Conservation (phyloP, 208 protist genomes). For the Acanthamoeba castellanii region DNA sequence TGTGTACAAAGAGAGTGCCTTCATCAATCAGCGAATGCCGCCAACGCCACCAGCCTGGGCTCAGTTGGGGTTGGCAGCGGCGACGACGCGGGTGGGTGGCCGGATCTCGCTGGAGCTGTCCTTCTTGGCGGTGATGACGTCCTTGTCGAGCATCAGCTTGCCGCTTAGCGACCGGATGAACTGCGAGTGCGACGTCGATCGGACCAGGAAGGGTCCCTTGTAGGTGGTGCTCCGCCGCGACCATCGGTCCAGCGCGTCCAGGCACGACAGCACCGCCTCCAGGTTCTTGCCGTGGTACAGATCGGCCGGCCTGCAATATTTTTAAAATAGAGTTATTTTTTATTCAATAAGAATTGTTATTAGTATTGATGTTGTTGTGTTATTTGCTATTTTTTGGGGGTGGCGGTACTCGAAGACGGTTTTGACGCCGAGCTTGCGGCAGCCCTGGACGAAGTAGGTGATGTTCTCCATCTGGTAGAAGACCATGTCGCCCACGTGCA, state of each 20-base stretch:
- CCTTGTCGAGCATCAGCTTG: constrained; percentile 9
- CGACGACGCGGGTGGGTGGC: neutral
- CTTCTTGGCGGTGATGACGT: constrained; percentile 13
- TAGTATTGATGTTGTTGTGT: too few relatives aligned
- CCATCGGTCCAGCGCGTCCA: constrained; percentile 39
- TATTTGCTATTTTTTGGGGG: neutral
- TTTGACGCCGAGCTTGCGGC: constrained; percentile 58
- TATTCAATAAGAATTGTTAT: too few relatives aligned
- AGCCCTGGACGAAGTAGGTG: constrained; percentile 12
- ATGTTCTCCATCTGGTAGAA: constrained; percentile 76
- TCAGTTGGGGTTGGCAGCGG: too few relatives aligned
- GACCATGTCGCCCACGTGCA: constrained; percentile 22
- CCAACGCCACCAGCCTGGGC: too few relatives aligned
- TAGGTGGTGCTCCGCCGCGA: neutral
- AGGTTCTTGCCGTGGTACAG: constrained; percentile 42
- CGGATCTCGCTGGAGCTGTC: neutral
- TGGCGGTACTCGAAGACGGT: constrained; percentile 32
- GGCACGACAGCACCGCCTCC: constrained; percentile 46
- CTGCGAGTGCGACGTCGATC: constrained; percentile 1
- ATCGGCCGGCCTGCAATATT: constrained; percentile 10
- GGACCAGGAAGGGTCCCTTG: neutral
- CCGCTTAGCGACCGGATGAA: constrained; percentile 37
- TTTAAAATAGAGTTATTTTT: neutral
- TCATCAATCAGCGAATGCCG: too few relatives aligned
- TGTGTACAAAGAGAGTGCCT: too few relatives aligned